Evolutionary conservation across 2,329 filamentous ascomycete species (phyloP), one percentile per base, ranked within the genome.

Genomic region (Graphium sp.): DNA sequence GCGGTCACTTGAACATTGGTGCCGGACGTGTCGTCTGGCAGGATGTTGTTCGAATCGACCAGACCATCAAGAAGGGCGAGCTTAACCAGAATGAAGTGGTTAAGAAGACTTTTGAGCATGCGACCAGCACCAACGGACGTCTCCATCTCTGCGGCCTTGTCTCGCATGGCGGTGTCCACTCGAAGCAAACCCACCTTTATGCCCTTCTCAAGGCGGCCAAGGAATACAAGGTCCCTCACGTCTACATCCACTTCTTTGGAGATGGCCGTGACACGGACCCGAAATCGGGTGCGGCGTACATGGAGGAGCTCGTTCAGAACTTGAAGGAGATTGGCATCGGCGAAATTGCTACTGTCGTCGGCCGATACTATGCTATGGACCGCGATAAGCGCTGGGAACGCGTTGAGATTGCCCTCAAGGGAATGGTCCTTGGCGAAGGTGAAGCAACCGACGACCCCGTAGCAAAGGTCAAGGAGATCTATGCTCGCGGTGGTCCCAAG

Each of bases 381-480:
- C 85, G 89, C 42, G 89, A 98, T 55, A 95, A 95, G 82, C 74
- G 89, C 52, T 98, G 89, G 89, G 89, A 98, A 49, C 72, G 89
- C 49, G 66, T 93, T 40, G 82, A 94, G 62, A 45, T 93, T 41
- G 89, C 79, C 41, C 62, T 98, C 50, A 87, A 89, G 58, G 89
- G 82, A 34, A 50, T 98, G 43, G 60, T 93, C 25, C 61, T 69
- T 9, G 87, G 89, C 34, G 82, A 94, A 53, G 89, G 89, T 34
- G 84, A 94, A 55, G 69, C 74, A 34, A 80, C 73, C 52, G 69
- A 66, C 25, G 89, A 98, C 51, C 82, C 84, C 5, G 73, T 95
- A 35, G 71, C 78, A 51, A 80, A 82, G 10, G 74, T 98, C 53
- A 77, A 82, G 61, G 79, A 81, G 49, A 73, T 82, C 43, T 98